Evolutionary conservation across 306 rosid species (phyloP).

Genomic region (Crataegus laevigata): DNA sequence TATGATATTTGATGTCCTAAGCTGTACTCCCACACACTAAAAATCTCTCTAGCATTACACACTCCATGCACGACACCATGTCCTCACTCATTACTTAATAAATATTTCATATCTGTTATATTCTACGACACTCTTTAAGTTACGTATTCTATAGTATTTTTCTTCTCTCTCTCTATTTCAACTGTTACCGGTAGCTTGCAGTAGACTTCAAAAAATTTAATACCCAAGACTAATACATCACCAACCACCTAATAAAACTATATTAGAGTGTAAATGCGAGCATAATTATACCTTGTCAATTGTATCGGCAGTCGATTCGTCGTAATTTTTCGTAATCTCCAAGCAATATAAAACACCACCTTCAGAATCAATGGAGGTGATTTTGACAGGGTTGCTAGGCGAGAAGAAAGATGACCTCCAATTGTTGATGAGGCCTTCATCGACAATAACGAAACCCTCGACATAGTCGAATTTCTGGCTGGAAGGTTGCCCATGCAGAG

Average conservation of each 20-base stretch:
- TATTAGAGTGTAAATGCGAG: background rate
- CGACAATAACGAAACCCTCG: slow-evolving; percentile 92
- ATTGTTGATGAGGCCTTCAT: slow-evolving; percentile 81
- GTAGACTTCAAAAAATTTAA: background rate
- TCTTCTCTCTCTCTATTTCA: background rate
- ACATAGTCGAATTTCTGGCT: slow-evolving; percentile 72
- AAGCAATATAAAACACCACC: slow-evolving; percentile 86
- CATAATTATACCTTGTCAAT: slow-evolving; percentile 56
- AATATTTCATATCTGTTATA: too few species aligned
- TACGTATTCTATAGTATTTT: background rate
- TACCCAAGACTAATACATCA: background rate
- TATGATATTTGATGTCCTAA: too few species aligned
- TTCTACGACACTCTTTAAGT: background rate
- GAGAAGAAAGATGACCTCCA: slow-evolving; percentile 97
- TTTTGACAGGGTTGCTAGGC: slow-evolving; percentile 70
- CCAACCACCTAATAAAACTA: background rate
- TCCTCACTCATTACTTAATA: too few species aligned
- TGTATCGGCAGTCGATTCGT: slow-evolving; percentile 32
- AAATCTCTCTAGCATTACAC: too few species aligned
- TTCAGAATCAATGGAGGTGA: slow-evolving; percentile 52
- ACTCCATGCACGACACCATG: too few species aligned
- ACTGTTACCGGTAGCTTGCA: background rate
- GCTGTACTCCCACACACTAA: too few species aligned
- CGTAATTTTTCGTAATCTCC: slow-evolving; percentile 85
- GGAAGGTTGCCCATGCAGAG: slow-evolving; percentile 53